Percentiles rank a stretch among this genome's conserved stretches.
These are phyloP conservation scores for Collariella sp. DNA, from an alignment of 495 filamentous ascomycete genomes.

Conservation along the genomic window DNA sequence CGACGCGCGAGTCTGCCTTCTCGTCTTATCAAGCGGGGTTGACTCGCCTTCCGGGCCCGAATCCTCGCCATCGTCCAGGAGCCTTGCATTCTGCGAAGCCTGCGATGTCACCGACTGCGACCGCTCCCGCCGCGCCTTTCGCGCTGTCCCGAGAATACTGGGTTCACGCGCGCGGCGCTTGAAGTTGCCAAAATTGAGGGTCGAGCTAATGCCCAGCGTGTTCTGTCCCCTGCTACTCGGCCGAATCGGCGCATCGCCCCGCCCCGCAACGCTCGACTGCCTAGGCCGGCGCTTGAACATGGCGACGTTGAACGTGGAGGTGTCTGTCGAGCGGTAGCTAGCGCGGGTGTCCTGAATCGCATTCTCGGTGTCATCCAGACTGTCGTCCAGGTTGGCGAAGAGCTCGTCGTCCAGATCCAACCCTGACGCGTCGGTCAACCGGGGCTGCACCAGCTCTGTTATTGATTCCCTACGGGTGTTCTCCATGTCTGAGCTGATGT, in stretches of 20 bases:
- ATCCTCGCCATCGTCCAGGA: slow-evolving; percentile 27
- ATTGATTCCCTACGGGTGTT: slow-evolving; percentile 24
- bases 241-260: slow-evolving; percentile 37
- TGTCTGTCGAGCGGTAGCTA: slow-evolving; percentile 35
- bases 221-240: slow-evolving; percentile 41
- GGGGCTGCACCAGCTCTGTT: slow-evolving; percentile 11
- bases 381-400: slow-evolving; percentile 41
- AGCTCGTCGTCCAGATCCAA: slow-evolving; percentile 39
- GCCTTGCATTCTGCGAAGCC: slow-evolving; percentile 13
- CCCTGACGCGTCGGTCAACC: slow-evolving; percentile 34
- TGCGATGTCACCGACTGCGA: slow-evolving; percentile 22
- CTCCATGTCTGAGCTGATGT: slow-evolving; percentile 22
- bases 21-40: slow-evolving; percentile 32
- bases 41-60: slow-evolving; percentile 41
- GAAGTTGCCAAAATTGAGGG: slow-evolving; percentile 40
- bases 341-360: slow-evolving; percentile 21
- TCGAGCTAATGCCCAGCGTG: slow-evolving; percentile 38
- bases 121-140: slow-evolving; percentile 29
- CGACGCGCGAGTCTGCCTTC: slow-evolving; percentile 25
- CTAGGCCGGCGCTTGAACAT: slow-evolving; percentile 39
- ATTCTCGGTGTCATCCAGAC: slow-evolving; percentile 24
- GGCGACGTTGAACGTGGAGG: slow-evolving; percentile 35
- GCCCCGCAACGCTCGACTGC: slow-evolving; percentile 38
- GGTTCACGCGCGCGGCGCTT: slow-evolving; percentile 39
- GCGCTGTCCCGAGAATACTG: slow-evolving; percentile 39